These are phyloP conservation scores for Tetraselmis striata DNA, from an alignment of 139 green algal genomes.

Conservation along the genomic window DNA sequence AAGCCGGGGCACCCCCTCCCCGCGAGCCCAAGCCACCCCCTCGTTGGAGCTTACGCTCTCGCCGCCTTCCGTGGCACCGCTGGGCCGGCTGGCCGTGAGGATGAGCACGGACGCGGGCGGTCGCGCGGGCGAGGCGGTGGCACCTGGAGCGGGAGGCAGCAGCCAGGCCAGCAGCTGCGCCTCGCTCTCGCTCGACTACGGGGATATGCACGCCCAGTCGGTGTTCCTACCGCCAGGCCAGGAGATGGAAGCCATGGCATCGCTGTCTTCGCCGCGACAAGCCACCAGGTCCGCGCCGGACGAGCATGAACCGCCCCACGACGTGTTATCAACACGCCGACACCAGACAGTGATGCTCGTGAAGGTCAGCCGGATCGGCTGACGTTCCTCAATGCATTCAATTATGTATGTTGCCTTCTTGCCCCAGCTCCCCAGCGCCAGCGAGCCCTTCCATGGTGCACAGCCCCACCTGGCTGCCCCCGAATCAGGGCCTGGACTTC, in stretches of 20 bases:
- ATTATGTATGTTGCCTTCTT: background rate
- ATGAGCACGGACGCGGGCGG: background rate
- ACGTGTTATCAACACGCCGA: too few species aligned
- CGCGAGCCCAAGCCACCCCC: background rate
- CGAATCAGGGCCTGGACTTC: background rate
- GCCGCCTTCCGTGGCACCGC: background rate
- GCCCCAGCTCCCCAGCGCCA: background rate
- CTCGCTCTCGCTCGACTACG: background rate
- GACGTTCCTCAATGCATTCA: background rate
- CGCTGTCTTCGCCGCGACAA: background rate
- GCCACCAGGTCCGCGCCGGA: background rate
- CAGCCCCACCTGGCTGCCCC: background rate
- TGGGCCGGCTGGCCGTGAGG: background rate
- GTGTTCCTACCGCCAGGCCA: background rate
- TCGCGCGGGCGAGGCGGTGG: background rate
- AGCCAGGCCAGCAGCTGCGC: background rate
- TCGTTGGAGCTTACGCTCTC: background rate
- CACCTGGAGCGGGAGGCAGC: too few species aligned
- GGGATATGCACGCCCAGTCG: background rate
- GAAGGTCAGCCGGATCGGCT: too few species aligned
- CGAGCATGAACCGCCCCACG: too few species aligned
- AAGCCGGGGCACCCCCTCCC: too few species aligned
- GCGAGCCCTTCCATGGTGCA: background rate
- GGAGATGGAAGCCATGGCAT: background rate
- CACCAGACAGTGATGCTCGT: too few species aligned